Evolutionary conservation across 2,329 filamentous ascomycete species (phyloP).

Genomic region (Penicillium hordei): DNA sequence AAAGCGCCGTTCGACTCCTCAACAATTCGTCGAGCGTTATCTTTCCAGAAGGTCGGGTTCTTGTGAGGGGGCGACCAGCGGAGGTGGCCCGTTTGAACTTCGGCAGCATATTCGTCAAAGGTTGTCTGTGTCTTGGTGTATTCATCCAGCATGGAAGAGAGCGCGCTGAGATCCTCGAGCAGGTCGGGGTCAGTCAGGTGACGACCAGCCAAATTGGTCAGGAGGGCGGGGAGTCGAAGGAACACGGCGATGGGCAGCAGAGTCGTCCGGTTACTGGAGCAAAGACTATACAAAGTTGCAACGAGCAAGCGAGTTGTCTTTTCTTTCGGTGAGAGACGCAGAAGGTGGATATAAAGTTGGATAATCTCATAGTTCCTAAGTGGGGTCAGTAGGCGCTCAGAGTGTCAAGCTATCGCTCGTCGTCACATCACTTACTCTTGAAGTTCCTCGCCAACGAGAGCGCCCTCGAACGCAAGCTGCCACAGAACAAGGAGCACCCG

Average conservation of each 20-base stretch:
- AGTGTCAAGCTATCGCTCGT: background rate
- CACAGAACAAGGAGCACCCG: conserved; percentile 90
- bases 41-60: conserved; percentile 83
- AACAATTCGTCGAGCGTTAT: conserved; percentile 83
- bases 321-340: conserved; percentile 92
- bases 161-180: conserved; percentile 48
- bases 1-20: conserved; percentile 79
- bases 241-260: conserved; percentile 82
- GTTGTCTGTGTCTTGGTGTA: conserved; percentile 71
- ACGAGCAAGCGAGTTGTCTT: conserved; percentile 93
- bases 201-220: conserved; percentile 57
- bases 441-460: conserved; percentile 71
- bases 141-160: conserved; percentile 73
- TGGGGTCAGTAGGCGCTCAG: conserved; percentile 16
- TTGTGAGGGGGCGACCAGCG: conserved; percentile 92
- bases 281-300: conserved; percentile 84
- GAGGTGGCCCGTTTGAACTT: conserved; percentile 81
- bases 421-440: conserved; percentile 50
- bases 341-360: conserved; percentile 84
- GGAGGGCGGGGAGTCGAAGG: conserved; percentile 69
- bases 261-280: conserved; percentile 67
- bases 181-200: conserved; percentile 52
- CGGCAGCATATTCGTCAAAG: conserved; percentile 71
- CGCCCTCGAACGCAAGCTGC: conserved; percentile 90
- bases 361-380: conserved; percentile 87